These are phyloP conservation scores for Dendrobium catenatum DNA, from an alignment of 106 monocot genomes.

Conservation along the genomic window DNA sequence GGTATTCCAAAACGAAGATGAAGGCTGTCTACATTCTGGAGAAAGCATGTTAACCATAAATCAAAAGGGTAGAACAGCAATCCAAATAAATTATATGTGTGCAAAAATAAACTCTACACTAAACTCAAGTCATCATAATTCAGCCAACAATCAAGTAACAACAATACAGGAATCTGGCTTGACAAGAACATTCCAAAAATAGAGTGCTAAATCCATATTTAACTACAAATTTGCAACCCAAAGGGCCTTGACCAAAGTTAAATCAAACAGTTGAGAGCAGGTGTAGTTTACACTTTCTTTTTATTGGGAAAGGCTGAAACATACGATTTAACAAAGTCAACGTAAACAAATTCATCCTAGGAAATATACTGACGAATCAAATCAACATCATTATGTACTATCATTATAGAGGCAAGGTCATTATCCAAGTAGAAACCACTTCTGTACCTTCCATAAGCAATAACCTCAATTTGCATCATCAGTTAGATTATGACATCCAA, in stretches of 20 bases:
- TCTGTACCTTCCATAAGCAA: neutral
- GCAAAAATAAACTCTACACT: neutral
- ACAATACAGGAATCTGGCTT: neutral
- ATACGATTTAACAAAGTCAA: neutral
- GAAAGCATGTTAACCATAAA: conserved; percentile 10
- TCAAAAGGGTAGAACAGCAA: neutral
- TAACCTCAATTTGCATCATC: neutral
- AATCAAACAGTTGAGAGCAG: neutral
- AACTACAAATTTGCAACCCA: neutral
- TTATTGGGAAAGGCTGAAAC: neutral
- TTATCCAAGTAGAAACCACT: neutral
- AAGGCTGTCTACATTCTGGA: conserved; percentile 89
- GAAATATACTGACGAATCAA: neutral
- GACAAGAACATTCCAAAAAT: neutral
- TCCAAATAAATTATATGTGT: neutral
- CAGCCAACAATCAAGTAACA: neutral
- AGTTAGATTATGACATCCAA: neutral
- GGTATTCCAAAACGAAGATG: conserved; percentile 97
- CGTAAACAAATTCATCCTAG: neutral
- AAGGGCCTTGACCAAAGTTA: neutral
- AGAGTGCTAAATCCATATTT: neutral
- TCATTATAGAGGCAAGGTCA: neutral
- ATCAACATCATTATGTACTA: neutral
- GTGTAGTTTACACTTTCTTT: neutral
- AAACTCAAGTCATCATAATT: neutral